Conservation (phyloP, 2,329 filamentous ascomycete species). For the Aspergillus sp. region DNA sequence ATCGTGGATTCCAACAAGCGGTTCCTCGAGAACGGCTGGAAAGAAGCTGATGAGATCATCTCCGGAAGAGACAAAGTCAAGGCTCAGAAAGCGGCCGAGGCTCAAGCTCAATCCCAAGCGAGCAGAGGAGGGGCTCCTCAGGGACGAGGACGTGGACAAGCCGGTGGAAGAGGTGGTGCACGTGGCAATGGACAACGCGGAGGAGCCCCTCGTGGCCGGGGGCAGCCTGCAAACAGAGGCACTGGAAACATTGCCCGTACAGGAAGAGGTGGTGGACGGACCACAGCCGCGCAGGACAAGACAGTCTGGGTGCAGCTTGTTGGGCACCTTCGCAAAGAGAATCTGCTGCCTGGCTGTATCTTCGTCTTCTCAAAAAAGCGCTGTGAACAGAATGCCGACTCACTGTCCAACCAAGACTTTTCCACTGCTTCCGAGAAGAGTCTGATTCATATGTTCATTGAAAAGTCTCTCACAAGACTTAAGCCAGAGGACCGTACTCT, state of each 20-base stretch:
- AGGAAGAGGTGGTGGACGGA: constrained; percentile 80
- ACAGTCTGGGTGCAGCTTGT: constrained; percentile 97
- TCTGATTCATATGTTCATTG: constrained; percentile 94
- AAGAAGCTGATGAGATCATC: constrained; percentile 80
- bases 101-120: constrained; percentile 54
- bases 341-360: constrained; percentile 86
- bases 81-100: constrained; percentile 54
- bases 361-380: constrained; percentile 99
- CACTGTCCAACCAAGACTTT: constrained; percentile 91
- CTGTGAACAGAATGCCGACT: constrained; percentile 96
- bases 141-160: constrained; percentile 56
- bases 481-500: constrained; percentile 86
- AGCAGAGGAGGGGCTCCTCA: constrained; percentile 59
- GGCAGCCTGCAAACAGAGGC: constrained; percentile 59
- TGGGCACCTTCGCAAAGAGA: constrained; percentile 83
- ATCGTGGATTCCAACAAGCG: constrained; percentile 92
- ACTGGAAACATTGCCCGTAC: constrained; percentile 86
- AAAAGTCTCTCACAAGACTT: constrained; percentile 87
- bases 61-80: constrained; percentile 79
- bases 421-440: constrained; percentile 94
- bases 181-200: constrained; percentile 48
- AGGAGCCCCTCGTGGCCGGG: constrained; percentile 55
- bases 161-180: constrained; percentile 48
- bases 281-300: constrained; percentile 89
- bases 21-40: constrained; percentile 92